Evolutionary conservation across 805 yeast species (phyloP), one percentile per base, ranked within the genome.

Genomic region (Priceomyces haplophilus): DNA sequence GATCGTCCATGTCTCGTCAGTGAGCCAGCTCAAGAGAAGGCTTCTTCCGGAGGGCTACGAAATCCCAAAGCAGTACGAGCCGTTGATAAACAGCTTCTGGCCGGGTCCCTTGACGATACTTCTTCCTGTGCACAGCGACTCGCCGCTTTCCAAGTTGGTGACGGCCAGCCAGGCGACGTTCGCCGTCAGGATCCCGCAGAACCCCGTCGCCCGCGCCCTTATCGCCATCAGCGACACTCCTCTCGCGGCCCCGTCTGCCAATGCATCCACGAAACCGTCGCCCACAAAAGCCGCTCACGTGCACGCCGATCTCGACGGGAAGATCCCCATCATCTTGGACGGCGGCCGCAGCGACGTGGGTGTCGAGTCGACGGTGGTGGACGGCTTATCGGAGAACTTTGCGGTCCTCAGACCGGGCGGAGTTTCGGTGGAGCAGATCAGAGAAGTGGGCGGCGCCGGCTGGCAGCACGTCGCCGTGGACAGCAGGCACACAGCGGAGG

Each of bases 231-330:
- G 95, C 41, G 93, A 89, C 50, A 77, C 85, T 1, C 98, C 99
- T 1, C 64, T 93, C 29, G 99, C 99, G 1, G 99, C 99, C 0
- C 99, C 99, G 0, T 88, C 96, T 1, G 99, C 99, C 2, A 93
- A 93, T 62, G 91, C 97, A 1, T 88, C 97, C 1, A 93, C 99
- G 0, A 70, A 88, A 39, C 99, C 99, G 1, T 85, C 96, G 15
- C 97, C 98, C 1, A 93, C 99, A 0, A 56, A 74, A 25, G 98
- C 99, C 0, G 64, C 74, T 7, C 99, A 93, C 59, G 99, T 93
- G 0, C 78, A 66, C 51, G 79, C 80, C 54, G 99, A 93, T 57
- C 63, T 93, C 41, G 56, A 85, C 1, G 91, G 89, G 0, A 79
- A 75, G 47, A 88, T 93, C 11, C 96, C 97, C 0, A 58, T 82